Base-by-base conservation (phyloP, 768 basidiomycete species). In the Pleurotus djamor region DNA sequence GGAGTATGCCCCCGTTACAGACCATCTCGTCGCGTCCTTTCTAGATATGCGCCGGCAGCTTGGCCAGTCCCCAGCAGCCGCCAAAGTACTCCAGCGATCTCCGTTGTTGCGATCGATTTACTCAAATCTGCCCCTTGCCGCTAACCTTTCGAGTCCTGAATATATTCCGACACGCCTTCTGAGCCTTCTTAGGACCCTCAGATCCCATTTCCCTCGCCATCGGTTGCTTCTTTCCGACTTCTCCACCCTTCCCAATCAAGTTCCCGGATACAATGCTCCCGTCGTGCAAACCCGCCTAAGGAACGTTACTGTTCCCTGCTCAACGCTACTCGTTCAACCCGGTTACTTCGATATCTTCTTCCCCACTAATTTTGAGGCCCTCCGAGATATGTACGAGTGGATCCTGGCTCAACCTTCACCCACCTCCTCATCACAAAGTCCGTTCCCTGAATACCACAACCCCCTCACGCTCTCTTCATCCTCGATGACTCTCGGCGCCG, bases 341-440 rank as follows among this genome's bases (percentile, higher is more conserved):
- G 97, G 97, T 6, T 96, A 88, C 76, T 99, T 99, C 72, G 97
- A 99, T 71, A 98, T 98, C 61, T 93, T 99, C 78, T 99, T 99
- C 77, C 97, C 97, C 8, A 98, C 96, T 10, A 78, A 92, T 69
- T 98, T 98, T 63, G 84, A 83, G 55, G 82, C 80, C 17, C 79
- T 98, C 57, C 79, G 91, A 49, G 93, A 96, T 69, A 92, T 96
- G 85, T 98, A 98, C 73, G 91, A 95, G 67, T 79, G 86, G 64
- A 81, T 89, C 58, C 84, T 98, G 60, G 82, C 87, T 38, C 82
- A 84, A 66, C 85, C 87, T 3, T 67, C 66, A 21, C 58, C 55
- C 33, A 36, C 61, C 6, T 44, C 69, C 4, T 59, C 64, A 9
- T 52, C 62, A 13, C 76, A 76, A 35, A 65, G 66, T n/a, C 58